These are phyloP conservation scores for Tricholoma sp. DNA, from an alignment of 768 basidiomycete genomes.

Conservation along the genomic window DNA sequence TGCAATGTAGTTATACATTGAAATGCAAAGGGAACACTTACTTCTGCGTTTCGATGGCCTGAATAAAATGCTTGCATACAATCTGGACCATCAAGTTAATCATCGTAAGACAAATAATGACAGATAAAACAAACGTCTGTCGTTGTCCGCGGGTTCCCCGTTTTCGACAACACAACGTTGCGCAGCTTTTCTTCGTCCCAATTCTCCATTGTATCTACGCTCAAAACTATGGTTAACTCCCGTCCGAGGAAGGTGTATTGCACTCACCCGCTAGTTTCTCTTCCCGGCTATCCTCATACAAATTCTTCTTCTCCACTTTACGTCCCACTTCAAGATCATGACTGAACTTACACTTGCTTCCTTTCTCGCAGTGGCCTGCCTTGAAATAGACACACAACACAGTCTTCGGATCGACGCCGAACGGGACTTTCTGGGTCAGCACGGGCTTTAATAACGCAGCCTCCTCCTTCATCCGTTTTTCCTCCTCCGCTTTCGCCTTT, in stretches of 20 bases:
- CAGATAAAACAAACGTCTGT: conserved; percentile 64
- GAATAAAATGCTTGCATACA: conserved; percentile 96
- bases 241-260: neutral
- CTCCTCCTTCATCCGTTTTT: conserved; percentile 81
- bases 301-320: conserved; percentile 92
- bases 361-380: conserved; percentile 91
- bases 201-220: conserved; percentile 89
- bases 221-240: neutral
- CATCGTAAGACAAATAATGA: neutral
- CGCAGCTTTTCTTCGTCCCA: conserved; percentile 96
- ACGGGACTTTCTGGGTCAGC: conserved; percentile 82
- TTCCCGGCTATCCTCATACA: conserved; percentile 86
- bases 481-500: conserved; percentile 74
- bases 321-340: conserved; percentile 86
- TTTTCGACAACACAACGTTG: conserved; percentile 81
- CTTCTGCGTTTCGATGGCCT: conserved; percentile 91
- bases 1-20: neutral
- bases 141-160: conserved; percentile 85
- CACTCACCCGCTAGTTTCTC: conserved; percentile 68
- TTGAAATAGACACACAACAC: conserved; percentile 91
- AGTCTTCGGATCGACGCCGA: conserved; percentile 96
- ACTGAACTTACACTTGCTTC: conserved; percentile 94
- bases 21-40: conserved; percentile 23
- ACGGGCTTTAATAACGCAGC: conserved; percentile 78
- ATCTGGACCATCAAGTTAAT: conserved; percentile 46